Conservation (phyloP, 2,329 filamentous ascomycete species). For the Cladosporium oxysporum region DNA sequence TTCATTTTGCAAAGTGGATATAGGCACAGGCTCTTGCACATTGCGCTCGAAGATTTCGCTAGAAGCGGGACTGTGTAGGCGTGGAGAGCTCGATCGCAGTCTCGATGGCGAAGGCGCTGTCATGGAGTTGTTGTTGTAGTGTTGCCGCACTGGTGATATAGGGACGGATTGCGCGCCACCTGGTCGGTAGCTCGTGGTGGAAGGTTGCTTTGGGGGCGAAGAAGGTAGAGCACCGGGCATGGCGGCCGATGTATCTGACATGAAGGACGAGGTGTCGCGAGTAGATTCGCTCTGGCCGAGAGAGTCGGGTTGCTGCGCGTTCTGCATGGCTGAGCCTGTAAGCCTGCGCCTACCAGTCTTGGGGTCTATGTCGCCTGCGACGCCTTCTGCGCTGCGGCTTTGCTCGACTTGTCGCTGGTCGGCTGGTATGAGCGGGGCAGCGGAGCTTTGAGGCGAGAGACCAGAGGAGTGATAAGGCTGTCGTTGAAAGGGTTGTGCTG, state of each 20-base stretch:
- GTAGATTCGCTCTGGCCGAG: slow-evolving; percentile 8
- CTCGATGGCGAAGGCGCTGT: slow-evolving; percentile 42
- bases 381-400: neutral
- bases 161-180: slow-evolving; percentile 25
- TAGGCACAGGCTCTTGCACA: slow-evolving; percentile 68
- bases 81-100: slow-evolving; percentile 68
- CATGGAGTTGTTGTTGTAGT: slow-evolving; percentile 26
- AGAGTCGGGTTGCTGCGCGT: slow-evolving; percentile 22
- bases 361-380: slow-evolving; percentile 20
- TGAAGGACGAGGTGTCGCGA: slow-evolving; percentile 16
- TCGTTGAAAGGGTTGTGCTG: neutral
- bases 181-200: slow-evolving; percentile 17
- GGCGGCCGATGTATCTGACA: slow-evolving; percentile 19
- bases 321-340: slow-evolving; percentile 26
- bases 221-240: slow-evolving; percentile 13
- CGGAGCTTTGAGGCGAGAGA: slow-evolving; percentile 21
- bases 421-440: slow-evolving; percentile 19
- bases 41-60: slow-evolving; percentile 88
- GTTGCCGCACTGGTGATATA: slow-evolving; percentile 30
- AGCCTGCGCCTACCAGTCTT: slow-evolving; percentile 28
- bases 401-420: slow-evolving; percentile 17
- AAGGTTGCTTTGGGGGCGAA: slow-evolving; percentile 8
- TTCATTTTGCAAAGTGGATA: slow-evolving; percentile 62
- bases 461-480: slow-evolving; percentile 7
- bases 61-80: slow-evolving; percentile 74